Percentiles rank a stretch among this genome's conserved stretches.
Evolutionary conservation across 805 yeast species (phyloP).

Genomic region (Spathaspora arborariae): DNA sequence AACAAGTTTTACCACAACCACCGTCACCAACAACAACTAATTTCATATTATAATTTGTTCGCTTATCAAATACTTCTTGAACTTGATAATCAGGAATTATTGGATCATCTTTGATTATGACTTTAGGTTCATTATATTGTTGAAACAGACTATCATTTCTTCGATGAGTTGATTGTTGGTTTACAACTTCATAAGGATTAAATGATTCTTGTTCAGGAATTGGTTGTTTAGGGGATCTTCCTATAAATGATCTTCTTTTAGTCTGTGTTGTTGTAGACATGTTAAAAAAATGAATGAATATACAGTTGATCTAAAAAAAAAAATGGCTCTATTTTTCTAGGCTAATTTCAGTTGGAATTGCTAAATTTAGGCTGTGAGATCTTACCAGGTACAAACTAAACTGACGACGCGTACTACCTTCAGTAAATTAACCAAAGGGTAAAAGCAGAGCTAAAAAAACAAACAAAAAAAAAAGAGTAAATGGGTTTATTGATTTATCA

Average conservation of each 20-base stretch:
- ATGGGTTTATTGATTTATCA: background rate
- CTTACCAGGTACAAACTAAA: no score
- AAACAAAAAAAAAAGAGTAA: no score
- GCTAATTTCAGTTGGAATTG: no score
- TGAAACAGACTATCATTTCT: conserved; percentile 21
- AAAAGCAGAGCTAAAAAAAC: no score
- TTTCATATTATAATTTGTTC: conserved; percentile 37
- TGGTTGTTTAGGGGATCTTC: conserved; percentile 3
- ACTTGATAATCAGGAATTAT: conserved; percentile 31
- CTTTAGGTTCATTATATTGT: conserved; percentile 19
- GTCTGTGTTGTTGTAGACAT: background rate
- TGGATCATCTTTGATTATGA: conserved; percentile 35
- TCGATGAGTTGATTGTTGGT: conserved; percentile 18
- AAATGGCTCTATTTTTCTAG: no score
- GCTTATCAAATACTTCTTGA: conserved; percentile 20
- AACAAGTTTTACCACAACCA: conserved; percentile 86
- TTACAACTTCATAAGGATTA: conserved; percentile 26
- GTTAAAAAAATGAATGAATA: conserved; percentile 1
- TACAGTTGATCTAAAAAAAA: no score
- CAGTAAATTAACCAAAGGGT: no score
- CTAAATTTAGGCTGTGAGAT: no score
- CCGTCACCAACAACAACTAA: conserved; percentile 87
- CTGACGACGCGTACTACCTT: no score
- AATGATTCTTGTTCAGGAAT: conserved; percentile 5
- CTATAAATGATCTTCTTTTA: conserved; percentile 5